Evolutionary conservation across 805 yeast genomes (phyloP), one percentile per base, ranked within the genome.

Genomic region (Yarrowia sp.): DNA sequence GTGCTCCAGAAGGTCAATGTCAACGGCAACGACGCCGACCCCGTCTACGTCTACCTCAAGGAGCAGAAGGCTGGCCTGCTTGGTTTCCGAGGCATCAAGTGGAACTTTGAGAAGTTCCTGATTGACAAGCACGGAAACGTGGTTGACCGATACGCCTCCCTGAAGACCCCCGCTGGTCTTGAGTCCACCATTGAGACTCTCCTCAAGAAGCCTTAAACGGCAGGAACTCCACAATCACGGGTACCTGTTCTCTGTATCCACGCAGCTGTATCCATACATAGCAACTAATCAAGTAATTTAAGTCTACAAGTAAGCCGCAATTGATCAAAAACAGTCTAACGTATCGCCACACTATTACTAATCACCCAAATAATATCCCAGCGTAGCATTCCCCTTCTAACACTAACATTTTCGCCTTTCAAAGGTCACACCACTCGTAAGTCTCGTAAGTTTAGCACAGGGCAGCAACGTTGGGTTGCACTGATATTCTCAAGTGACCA

Each of bases 1-100:
- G 84, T 94, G 39, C 80, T 94, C 85, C 83, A 85, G 76, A 94
- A 93, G 83, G 78, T 92, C 69, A 92, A 93, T 49, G 98, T 95
- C 72, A 95, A 94, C 77, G 99, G 99, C 64, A 78, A 82, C 70
- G 79, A 86, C 52, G 87, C 91, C 19, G 93, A 90, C 75, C 91
- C 94, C 19, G 92, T 94, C 42, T 94, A 87, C 80, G 80, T 84
- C 74, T 93, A 77, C 81, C 84, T 94, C 77, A 94, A 95, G 82
- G 73, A 79, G 49, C 76, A 86, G 84, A 83, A 86, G 83, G 73
- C 82, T 6, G 87, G 86, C 14, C 68, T 80, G 46, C 79, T 90
- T 17, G 92, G 96, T n/a, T 84, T 90, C 79, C 85, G 80, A 70
- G 89, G 89, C 67, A 85, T 89, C 71, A 83, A 86, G 76, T 89